Base-by-base conservation (phyloP, 345 rosid species). In the Trapa incisa region DNA sequence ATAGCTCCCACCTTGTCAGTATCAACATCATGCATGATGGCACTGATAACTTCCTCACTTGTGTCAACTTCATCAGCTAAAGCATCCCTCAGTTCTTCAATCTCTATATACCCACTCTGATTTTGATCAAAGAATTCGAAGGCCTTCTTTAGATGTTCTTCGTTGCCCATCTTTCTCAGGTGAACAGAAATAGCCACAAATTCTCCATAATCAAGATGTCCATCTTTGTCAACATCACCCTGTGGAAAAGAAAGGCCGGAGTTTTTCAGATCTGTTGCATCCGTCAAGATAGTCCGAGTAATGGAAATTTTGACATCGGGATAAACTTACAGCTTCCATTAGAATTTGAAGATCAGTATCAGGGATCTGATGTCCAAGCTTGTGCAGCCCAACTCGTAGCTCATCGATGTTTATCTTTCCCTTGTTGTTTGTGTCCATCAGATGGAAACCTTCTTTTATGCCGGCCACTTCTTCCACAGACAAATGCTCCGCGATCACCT, bases 401-500 rank as follows among this genome's bases (percentile, higher is more conserved):
- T 95, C 96, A 13, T 91, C 97, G 8, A 91, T 76, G 72, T 82
- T 89, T 63, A 95, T 85, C 87, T 85, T 86, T 72, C 99, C 99
- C 70, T 81, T 89, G 65, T 83, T 83, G 72, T 56, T 72, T 35
- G 85, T 85, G 75, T 95, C 99, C 96, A 95, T 89, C 69, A 80
- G 38, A 77, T 83, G 83, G 76, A 95, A 95, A 36, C 87, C 91
- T 64, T 91, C 97, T 80, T 78, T 89, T 82, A 95, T 79, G 77
- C 93, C 97, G 7, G 97, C 96, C 41, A 84, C 96, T 81, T 95
- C 99, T 79, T 95, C 97, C 52, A 84, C 89, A 0, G 97, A 87
- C 74, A 95, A 81, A 80, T 89, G 96, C 83, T 95, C 92, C 45
- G 99, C 99, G 70, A 95, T 80, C 61, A 91, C 96, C 99, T 94